Evolutionary conservation across 2,329 filamentous ascomycete genomes (phyloP).

Genomic region (Xylariales sp.): DNA sequence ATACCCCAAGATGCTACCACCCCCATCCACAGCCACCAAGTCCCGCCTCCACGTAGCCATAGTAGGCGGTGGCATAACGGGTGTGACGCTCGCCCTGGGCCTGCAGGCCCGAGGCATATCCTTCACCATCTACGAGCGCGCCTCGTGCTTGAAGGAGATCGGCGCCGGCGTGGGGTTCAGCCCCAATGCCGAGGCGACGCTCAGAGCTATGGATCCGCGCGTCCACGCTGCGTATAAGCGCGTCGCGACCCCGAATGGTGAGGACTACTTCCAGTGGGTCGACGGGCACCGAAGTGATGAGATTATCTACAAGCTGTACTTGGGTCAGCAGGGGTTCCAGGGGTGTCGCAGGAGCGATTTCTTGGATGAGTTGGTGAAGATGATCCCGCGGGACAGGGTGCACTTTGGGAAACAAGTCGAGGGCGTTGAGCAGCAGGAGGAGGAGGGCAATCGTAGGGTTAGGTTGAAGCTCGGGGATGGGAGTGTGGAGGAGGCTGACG

Average conservation of each 20-base stretch:
- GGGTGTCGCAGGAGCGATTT: constrained; percentile 36
- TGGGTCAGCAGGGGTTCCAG: constrained; percentile 37
- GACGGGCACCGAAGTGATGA: constrained; percentile 28
- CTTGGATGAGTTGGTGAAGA: constrained; percentile 31
- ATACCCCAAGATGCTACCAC: constrained; percentile 9
- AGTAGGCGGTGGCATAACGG: constrained; percentile 48
- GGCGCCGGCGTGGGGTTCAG: constrained; percentile 49
- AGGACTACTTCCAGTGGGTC: constrained; percentile 40
- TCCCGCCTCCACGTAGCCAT: constrained; percentile 34
- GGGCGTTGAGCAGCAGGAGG: constrained; percentile 22
- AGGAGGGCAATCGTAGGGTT: constrained; percentile 18
- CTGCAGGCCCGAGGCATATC: constrained; percentile 37
- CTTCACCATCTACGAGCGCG: constrained; percentile 43
- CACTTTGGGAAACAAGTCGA: constrained; percentile 30
- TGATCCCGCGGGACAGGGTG: constrained; percentile 23
- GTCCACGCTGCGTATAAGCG: constrained; percentile 32
- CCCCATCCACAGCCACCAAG: constrained; percentile 1
- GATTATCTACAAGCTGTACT: constrained; percentile 28
- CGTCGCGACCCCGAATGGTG: constrained; percentile 29
- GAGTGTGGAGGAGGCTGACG: constrained; percentile 24
- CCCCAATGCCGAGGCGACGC: constrained; percentile 45
- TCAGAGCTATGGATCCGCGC: constrained; percentile 33
- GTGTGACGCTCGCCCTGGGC: constrained; percentile 42
- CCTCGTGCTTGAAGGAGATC: constrained; percentile 36
- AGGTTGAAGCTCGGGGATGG: constrained; percentile 28